phyloP scores from a whole-genome alignment of 2,329 filamentous ascomycete genomes.

The Verticillium tricorpus region DNA sequence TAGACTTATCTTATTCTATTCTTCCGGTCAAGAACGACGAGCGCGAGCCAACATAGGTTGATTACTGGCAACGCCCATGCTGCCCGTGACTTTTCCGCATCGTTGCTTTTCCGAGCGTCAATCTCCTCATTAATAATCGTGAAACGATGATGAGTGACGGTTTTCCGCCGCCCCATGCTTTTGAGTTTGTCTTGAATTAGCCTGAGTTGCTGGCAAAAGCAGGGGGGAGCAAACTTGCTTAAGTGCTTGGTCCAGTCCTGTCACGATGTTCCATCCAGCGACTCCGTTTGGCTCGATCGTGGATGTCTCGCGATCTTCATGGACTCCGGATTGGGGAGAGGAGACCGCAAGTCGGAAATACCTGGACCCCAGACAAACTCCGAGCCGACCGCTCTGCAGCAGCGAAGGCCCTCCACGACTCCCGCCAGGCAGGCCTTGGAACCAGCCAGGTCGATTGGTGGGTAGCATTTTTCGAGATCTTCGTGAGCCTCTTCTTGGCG shows the following conservation, averaged over 20 bases:
- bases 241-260: neutral
- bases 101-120: neutral
- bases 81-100: neutral
- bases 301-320: neutral
- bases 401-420: neutral
- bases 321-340: neutral
- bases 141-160: neutral
- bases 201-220: neutral
- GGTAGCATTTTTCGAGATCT: neutral
- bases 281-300: neutral
- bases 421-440: neutral
- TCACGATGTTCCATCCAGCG: neutral
- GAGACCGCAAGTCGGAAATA: neutral
- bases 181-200: neutral
- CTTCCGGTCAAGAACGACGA: no score
- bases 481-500: neutral
- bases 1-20: neutral
- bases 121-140: neutral
- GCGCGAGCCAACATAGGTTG: no score
- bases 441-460: neutral
- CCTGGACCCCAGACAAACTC: neutral
- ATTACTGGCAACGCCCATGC: no score
- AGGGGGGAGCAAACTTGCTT: neutral
- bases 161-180: neutral
- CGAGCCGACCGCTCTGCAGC: neutral